Evolutionary conservation across 164 flowering plant genomes (phyloP).

Genomic region (Buxus sempervirens): DNA sequence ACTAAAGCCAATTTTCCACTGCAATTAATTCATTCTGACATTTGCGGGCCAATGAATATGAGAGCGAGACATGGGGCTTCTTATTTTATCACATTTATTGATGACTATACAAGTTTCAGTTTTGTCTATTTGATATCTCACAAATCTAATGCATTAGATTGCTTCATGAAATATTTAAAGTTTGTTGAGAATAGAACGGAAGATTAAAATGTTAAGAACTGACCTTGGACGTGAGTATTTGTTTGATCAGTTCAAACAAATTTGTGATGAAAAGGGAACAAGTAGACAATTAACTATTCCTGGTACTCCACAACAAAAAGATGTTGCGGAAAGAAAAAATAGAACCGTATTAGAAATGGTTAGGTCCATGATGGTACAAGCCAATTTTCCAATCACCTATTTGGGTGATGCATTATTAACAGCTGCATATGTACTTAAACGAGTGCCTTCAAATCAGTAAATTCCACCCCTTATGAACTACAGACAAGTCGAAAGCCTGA

Average conservation of each 20-base stretch:
- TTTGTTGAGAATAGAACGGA: neutral
- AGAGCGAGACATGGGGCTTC: too few species aligned
- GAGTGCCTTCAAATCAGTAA: too few species aligned
- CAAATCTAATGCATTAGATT: neutral
- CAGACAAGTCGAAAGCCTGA: too few species aligned
- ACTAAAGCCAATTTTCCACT: too few species aligned
- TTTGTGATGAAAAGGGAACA: neutral
- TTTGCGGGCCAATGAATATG: too few species aligned
- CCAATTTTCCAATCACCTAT: too few species aligned
- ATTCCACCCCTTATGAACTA: too few species aligned
- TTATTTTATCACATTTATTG: too few species aligned
- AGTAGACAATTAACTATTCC: neutral
- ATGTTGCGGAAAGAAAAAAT: constrained; percentile 6
- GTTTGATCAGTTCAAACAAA: neutral
- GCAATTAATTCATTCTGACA: too few species aligned
- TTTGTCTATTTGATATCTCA: constrained; percentile 6
- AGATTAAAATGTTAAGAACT: neutral
- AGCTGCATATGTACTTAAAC: too few species aligned
- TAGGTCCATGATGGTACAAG: constrained; percentile 10
- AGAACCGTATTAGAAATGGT: neutral
- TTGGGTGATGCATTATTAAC: too few species aligned
- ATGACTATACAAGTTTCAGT: neutral
- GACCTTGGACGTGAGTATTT: constrained; percentile 1
- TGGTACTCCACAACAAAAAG: neutral
- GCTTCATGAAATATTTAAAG: neutral